Conservation (phyloP, 345 rosid species). For the Xanthoceras sorbifolium region DNA sequence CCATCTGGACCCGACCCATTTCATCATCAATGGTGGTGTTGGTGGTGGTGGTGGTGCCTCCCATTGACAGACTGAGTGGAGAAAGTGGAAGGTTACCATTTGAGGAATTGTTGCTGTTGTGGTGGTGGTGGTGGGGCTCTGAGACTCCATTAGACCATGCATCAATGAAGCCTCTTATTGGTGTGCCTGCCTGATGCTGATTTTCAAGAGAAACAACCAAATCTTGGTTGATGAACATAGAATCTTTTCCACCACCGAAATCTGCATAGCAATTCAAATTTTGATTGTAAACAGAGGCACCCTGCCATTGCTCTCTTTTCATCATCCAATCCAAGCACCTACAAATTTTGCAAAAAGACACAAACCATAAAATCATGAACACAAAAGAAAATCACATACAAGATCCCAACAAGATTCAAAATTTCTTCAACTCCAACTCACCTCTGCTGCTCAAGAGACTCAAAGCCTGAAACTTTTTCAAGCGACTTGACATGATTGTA, state of each 20-base stretch:
- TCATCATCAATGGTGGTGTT: slow-evolving; percentile 34
- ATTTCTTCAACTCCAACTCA: not conserved
- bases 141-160: slow-evolving; percentile 52
- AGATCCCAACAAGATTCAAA: not conserved
- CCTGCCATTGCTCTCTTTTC: slow-evolving; percentile 37
- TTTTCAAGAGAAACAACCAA: slow-evolving; percentile 20
- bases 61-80: slow-evolving; percentile 56
- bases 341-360: not conserved
- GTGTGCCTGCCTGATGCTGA: slow-evolving; percentile 18
- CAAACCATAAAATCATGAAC: not conserved
- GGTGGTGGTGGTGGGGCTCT: slow-evolving; percentile 22
- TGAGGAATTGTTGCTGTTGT: slow-evolving; percentile 32
- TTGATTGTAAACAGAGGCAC: slow-evolving; percentile 8
- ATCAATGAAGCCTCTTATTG: slow-evolving; percentile 50
- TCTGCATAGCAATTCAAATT: slow-evolving; percentile 28
- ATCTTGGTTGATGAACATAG: slow-evolving; percentile 30
- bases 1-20: slow-evolving; percentile 42
- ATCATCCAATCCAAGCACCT: slow-evolving; percentile 45
- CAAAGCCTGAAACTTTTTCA: slow-evolving; percentile 24
- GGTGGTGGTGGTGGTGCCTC: slow-evolving; percentile 28
- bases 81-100: slow-evolving; percentile 43
- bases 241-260: slow-evolving; percentile 21
- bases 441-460: slow-evolving; percentile 35
- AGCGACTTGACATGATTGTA: slow-evolving; percentile 17
- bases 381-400: not conserved